phyloP scores from a whole-genome alignment of 805 yeast species.

The Wickerhamomyces strasburgensis region DNA sequence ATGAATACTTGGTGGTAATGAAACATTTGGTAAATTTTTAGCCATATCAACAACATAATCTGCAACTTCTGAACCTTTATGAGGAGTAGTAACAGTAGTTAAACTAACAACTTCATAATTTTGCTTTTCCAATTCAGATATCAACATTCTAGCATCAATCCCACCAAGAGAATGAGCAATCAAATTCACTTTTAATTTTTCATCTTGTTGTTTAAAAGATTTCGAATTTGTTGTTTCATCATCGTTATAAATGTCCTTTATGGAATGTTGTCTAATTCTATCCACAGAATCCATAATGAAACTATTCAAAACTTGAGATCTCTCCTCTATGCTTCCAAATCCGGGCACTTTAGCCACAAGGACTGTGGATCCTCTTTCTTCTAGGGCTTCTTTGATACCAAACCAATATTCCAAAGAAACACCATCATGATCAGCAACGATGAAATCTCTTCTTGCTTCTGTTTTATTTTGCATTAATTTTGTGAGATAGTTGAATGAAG shows the following conservation, averaged over 20 bases:
- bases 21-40: constrained; percentile 17
- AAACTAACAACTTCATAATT: constrained; percentile 62
- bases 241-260: constrained; percentile 24
- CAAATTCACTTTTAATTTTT: constrained; percentile 55
- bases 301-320: constrained; percentile 55
- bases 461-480: constrained; percentile 15
- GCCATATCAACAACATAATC: constrained; percentile 48
- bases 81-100: constrained; percentile 88
- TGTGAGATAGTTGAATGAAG: constrained; percentile 32
- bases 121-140: constrained; percentile 43
- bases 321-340: constrained; percentile 63
- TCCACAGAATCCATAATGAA: constrained; percentile 36
- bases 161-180: constrained; percentile 97
- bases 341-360: constrained; percentile 78
- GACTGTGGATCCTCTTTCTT: constrained; percentile 59
- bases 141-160: constrained; percentile 72
- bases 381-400: constrained; percentile 64
- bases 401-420: constrained; percentile 69
- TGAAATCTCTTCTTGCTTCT: constrained; percentile 10
- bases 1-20: constrained; percentile 42
- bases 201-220: constrained; percentile 17
- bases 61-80: constrained; percentile 80
- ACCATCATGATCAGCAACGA: constrained; percentile 28
- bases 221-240: constrained; percentile 6
- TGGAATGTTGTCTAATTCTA: constrained; percentile 16